phyloP scores from a whole-genome alignment of 345 rosid species.

The Salix koriyanagi region DNA sequence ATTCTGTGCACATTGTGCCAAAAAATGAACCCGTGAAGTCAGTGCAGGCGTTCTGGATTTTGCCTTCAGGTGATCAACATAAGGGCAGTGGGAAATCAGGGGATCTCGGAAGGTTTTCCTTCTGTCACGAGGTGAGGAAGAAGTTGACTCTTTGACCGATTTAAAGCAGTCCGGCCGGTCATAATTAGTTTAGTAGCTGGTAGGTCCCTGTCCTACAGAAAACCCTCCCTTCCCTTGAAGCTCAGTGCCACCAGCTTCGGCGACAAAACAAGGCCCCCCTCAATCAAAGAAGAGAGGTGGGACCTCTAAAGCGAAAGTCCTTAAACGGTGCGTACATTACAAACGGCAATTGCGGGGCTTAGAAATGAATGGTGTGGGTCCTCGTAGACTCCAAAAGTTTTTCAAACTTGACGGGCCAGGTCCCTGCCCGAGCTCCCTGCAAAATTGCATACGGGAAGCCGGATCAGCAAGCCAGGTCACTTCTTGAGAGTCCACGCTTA shows the following conservation, averaged over 20 bases:
- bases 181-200: neutral
- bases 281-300: neutral
- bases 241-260: neutral
- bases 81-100: neutral
- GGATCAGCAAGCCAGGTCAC: neutral
- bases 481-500: neutral
- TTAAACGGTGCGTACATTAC: neutral
- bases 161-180: neutral
- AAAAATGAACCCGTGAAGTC: neutral
- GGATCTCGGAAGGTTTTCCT: neutral
- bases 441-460: neutral
- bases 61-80: neutral
- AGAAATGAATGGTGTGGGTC: neutral
- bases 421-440: neutral
- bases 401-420: neutral
- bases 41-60: neutral
- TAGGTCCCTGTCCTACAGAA: neutral
- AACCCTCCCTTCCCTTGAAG: neutral
- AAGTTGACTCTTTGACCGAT: neutral
- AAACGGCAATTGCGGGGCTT: conserved; percentile 11
- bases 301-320: neutral
- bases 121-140: neutral
- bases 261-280: neutral
- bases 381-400: neutral
- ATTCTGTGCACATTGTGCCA: no score